Percentiles rank a stretch among this genome's conserved stretches.
phyloP scores from a whole-genome alignment of 306 rosid species.

The Gleditsia sinensis region DNA sequence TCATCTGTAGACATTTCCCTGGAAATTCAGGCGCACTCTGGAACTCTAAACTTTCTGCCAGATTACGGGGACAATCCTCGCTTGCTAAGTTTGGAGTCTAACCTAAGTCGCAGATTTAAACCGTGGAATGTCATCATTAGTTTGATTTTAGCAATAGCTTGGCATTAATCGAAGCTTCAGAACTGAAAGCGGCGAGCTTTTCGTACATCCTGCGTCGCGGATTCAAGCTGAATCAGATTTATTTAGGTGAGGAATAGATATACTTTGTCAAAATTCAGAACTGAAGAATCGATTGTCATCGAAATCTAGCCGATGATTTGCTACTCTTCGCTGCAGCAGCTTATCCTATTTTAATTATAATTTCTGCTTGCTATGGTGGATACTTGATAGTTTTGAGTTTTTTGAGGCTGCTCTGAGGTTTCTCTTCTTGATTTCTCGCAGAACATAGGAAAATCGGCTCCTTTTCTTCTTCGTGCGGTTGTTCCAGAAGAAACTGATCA shows the following conservation, averaged over 20 bases:
- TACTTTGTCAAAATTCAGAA: constrained; percentile 36
- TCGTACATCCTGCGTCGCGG: background rate
- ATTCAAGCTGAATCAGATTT: constrained; percentile 41
- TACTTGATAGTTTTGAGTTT: too few species aligned
- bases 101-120: constrained; percentile 38
- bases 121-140: constrained; percentile 43
- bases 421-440: constrained; percentile 24
- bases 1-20: constrained; percentile 47
- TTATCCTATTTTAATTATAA: constrained; percentile 17
- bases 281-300: background rate
- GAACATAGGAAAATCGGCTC: constrained; percentile 13
- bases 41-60: constrained; percentile 32
- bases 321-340: background rate
- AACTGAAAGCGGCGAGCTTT: constrained; percentile 33
- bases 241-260: constrained; percentile 54
- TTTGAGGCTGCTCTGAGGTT: constrained; percentile 20
- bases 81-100: constrained; percentile 13
- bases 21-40: constrained; percentile 37
- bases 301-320: constrained; percentile 27
- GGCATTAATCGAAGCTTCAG: constrained; percentile 38
- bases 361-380: constrained; percentile 18
- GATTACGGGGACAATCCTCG: constrained; percentile 8
- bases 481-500: constrained; percentile 3
- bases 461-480: constrained; percentile 7
- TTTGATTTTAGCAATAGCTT: constrained; percentile 41